A percentile compares a stretch with the other conserved stretches of the same genome.
phyloP scores from a whole-genome alignment of 495 filamentous ascomycete species.

The Rostrohypoxylon terebratum region DNA sequence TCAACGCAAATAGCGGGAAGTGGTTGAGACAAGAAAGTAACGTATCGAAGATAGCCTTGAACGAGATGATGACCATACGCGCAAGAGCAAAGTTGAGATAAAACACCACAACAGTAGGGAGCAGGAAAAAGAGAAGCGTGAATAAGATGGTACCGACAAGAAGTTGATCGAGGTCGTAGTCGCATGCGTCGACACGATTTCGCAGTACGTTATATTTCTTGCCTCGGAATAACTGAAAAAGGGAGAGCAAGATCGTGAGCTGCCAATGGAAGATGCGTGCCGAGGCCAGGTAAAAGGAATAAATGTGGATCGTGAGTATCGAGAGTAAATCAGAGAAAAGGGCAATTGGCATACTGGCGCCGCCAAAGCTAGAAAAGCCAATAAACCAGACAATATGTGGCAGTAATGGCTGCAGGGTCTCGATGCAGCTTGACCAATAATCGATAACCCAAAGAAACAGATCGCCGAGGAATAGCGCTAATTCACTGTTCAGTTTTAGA shows the following conservation, averaged over 20 bases:
- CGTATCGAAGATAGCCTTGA: constrained; percentile 91
- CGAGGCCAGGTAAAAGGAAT: constrained; percentile 96
- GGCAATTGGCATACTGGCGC: constrained; percentile 96
- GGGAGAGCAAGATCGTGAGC: constrained; percentile 91
- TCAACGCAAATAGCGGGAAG: constrained; percentile 96
- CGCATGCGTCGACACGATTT: constrained; percentile 97
- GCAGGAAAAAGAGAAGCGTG: constrained; percentile 92
- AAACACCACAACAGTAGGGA: constrained; percentile 95
- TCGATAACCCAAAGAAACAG: constrained; percentile 98
- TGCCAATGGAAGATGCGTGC: constrained; percentile 99
- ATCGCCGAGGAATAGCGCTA: constrained; percentile 92
- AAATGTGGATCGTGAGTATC: constrained; percentile 93
- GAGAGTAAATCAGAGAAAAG: constrained; percentile 95
- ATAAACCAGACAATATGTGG: constrained; percentile 92
- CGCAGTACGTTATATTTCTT: constrained; percentile 98
- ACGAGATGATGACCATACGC: constrained; percentile 90
- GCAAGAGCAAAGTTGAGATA: constrained; percentile 96
- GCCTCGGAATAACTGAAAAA: constrained; percentile 97
- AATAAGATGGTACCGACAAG: constrained; percentile 97
- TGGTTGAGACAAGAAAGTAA: constrained; percentile 95
- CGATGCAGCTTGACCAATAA: constrained; percentile 89
- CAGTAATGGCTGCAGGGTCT: constrained; percentile 78
- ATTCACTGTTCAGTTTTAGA: constrained; percentile 94
- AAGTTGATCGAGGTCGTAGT: constrained; percentile 98
- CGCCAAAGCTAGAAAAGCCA: constrained; percentile 93